A percentile compares a stretch with the other conserved stretches of the same genome.
These are phyloP conservation scores for Geum urbanum DNA, from an alignment of 306 rosid genomes.

Conservation along the genomic window DNA sequence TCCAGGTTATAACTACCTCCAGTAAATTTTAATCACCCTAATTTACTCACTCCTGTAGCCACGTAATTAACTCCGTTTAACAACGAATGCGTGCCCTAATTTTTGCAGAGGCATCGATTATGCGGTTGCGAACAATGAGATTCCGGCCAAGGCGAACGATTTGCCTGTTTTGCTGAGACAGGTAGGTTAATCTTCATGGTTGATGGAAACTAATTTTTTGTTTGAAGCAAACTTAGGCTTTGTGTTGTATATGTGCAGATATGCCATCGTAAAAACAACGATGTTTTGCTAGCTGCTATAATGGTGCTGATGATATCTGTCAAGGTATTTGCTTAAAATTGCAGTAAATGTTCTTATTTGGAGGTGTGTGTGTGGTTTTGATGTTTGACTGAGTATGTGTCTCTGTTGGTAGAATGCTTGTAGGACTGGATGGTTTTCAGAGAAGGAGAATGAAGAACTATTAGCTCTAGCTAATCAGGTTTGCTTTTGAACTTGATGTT, in stretches of 20 bases:
- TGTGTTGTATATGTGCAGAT: conserved; percentile 33
- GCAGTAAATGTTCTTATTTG: background rate
- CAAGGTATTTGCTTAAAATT: conserved; percentile 43
- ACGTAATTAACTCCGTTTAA: background rate
- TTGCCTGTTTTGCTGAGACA: conserved; percentile 55
- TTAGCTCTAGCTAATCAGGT: conserved; percentile 58
- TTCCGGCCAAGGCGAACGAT: conserved; percentile 34
- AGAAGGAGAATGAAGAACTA: conserved; percentile 59
- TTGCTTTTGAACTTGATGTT: conserved; percentile 21
- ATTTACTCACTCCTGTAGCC: background rate
- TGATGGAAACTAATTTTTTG: background rate
- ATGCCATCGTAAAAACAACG: conserved; percentile 38
- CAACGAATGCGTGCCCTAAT: background rate
- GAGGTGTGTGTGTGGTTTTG: background rate
- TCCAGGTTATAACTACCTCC: conserved; percentile 32
- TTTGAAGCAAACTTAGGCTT: background rate
- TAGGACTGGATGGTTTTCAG: conserved; percentile 63
- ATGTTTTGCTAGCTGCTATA: conserved; percentile 37
- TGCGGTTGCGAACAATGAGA: conserved; percentile 57
- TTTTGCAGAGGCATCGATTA: conserved; percentile 71
- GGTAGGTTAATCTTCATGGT: conserved; percentile 31
- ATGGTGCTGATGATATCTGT: conserved; percentile 76
- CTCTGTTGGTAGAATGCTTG: conserved; percentile 60
- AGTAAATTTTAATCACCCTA: too few species aligned
- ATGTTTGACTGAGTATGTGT: conserved; percentile 18